phyloP scores from a whole-genome alignment of 371 early-diverging fungal genomes.

The Phascolomyces articulosus region DNA sequence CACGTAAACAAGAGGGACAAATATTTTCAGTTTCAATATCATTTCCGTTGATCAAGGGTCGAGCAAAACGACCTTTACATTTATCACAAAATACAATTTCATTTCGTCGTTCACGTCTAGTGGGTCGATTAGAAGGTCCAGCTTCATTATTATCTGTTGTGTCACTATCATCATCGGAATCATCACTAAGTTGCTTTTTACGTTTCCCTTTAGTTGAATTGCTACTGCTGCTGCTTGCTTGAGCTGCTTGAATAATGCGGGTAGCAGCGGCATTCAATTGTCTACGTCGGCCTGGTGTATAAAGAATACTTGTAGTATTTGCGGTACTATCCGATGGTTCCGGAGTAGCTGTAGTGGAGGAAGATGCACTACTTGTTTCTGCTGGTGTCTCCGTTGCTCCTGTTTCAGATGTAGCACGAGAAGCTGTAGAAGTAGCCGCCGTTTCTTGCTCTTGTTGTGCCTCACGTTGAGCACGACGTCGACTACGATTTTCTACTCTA shows the following conservation, averaged over 20 bases:
- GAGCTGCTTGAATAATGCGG: background rate
- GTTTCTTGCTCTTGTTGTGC: conserved; percentile 5
- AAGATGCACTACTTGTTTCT: background rate
- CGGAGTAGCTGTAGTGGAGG: background rate
- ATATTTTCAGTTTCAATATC: conserved; percentile 27
- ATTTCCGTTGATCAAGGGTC: conserved; percentile 28
- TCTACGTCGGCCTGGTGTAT: conserved; percentile 17
- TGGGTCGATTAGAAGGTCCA: conserved; percentile 41
- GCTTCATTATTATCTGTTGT: conserved; percentile 3
- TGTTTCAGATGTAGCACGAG: background rate
- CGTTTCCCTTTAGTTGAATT: conserved; percentile 34
- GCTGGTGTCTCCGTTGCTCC: background rate
- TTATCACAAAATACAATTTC: conserved; percentile 61
- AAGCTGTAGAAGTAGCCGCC: background rate
- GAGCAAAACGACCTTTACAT: conserved; percentile 62
- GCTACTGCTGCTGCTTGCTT: background rate
- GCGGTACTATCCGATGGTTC: background rate
- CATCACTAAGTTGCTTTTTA: conserved; percentile 38
- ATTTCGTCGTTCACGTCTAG: conserved; percentile 29
- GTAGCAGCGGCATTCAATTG: background rate
- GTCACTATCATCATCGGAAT: conserved; percentile 17
- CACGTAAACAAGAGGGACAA: conserved; percentile 57
- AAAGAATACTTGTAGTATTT: conserved; percentile 21
- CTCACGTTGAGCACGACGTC: conserved; percentile 18
- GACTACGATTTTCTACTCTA: conserved; percentile 51